A percentile compares a stretch with the other conserved stretches of the same genome.
Conservation (phyloP, 495 filamentous ascomycete species). For the Trichocladium antarcticum region DNA sequence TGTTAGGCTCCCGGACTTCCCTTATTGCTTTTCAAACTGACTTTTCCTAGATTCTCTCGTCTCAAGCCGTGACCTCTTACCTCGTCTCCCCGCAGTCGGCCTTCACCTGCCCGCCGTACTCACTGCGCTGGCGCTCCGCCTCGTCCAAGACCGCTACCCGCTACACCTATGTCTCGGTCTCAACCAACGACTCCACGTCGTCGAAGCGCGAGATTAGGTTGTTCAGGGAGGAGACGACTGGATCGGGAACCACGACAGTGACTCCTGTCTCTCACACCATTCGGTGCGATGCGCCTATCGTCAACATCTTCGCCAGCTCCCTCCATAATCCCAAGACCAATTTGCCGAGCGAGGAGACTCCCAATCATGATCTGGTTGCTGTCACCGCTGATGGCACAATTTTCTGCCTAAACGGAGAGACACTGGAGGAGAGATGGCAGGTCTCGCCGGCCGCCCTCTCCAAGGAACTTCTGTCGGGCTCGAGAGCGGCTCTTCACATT, state of each 20-base stretch:
- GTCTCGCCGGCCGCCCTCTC: constrained; percentile 24
- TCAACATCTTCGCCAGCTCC: constrained; percentile 23
- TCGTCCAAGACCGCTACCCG: constrained; percentile 46
- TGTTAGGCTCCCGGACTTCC: constrained; percentile 38
- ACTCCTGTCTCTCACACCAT: constrained; percentile 15
- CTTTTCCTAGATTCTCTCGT: constrained; percentile 54
- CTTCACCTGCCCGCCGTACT: constrained; percentile 68
- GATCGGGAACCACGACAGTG: constrained; percentile 45
- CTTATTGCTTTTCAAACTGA: constrained; percentile 13
- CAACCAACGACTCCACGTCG: constrained; percentile 25
- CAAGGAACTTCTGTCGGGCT: constrained; percentile 26
- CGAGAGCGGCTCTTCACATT: constrained; percentile 24
- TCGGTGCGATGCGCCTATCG: constrained; percentile 17
- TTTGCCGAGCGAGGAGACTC: background rate
- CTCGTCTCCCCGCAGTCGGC: constrained; percentile 69
- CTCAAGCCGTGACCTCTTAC: constrained; percentile 74
- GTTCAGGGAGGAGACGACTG: constrained; percentile 51
- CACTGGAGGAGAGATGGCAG: constrained; percentile 31
- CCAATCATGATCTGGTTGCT: constrained; percentile 28
- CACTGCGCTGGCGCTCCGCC: constrained; percentile 51
- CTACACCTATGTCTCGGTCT: constrained; percentile 54
- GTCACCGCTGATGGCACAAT: constrained; percentile 33
- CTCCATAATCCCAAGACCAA: constrained; percentile 8
- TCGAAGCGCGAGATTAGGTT: constrained; percentile 35
- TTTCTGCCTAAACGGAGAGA: constrained; percentile 31